Conservation (phyloP, 2,329 filamentous ascomycete species). For the Penicillium sp. region DNA sequence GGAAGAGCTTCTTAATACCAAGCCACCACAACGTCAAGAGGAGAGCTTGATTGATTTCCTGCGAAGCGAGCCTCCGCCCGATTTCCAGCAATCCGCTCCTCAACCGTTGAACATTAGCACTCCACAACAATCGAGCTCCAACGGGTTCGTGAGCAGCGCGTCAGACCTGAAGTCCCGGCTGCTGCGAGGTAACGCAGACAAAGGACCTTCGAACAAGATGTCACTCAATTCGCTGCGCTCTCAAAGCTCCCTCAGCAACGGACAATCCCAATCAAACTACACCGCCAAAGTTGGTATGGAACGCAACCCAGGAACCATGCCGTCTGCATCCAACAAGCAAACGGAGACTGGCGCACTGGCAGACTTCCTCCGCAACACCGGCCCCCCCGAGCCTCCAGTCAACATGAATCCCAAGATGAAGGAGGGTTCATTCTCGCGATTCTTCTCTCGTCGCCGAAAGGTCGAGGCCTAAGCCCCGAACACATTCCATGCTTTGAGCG, state of each 20-base stretch:
- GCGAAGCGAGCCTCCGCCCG: constrained; percentile 44
- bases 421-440: constrained; percentile 33
- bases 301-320: constrained; percentile 28
- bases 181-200: constrained; percentile 32
- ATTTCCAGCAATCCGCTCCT: constrained; percentile 27
- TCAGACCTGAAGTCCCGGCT: constrained; percentile 37
- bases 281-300: constrained; percentile 39
- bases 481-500: constrained; percentile 24
- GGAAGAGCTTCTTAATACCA: constrained; percentile 31
- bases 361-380: constrained; percentile 68
- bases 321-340: constrained; percentile 25
- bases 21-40: constrained; percentile 39
- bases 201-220: constrained; percentile 28
- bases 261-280: constrained; percentile 35
- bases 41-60: constrained; percentile 52
- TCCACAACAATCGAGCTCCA: constrained; percentile 12
- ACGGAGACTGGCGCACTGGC: constrained; percentile 65
- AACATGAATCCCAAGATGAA: constrained; percentile 20
- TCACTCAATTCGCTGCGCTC: constrained; percentile 37
- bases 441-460: constrained; percentile 36
- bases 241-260: constrained; percentile 29
- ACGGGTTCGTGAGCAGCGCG: constrained; percentile 14
- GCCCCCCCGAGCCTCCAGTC: constrained; percentile 53
- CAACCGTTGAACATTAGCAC: constrained; percentile 30
- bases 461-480: constrained; percentile 21